These are phyloP conservation scores for Canavalia gladiata DNA, from an alignment of 306 rosid species.

Conservation along the genomic window DNA sequence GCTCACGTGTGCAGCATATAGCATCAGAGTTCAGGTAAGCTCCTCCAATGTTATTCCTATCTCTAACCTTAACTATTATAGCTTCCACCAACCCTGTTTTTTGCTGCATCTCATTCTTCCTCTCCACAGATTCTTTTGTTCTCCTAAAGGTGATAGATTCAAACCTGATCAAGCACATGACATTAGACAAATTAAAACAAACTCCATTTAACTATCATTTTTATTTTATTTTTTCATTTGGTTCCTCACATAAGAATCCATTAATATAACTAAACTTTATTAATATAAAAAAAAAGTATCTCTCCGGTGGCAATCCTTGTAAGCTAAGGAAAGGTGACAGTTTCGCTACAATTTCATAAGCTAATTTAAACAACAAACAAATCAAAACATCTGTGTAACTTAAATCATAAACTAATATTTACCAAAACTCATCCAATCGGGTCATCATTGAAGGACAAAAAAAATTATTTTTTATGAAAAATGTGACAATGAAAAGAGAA, in stretches of 20 bases:
- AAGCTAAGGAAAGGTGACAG: slow-evolving; percentile 1
- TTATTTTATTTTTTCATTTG: no score
- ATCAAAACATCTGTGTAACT: background rate
- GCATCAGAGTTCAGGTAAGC: slow-evolving; percentile 70
- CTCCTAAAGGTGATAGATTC: slow-evolving; percentile 72
- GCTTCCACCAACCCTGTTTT: slow-evolving; percentile 81
- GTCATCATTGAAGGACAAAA: slow-evolving; percentile 1
- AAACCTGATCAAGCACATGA: slow-evolving; percentile 60
- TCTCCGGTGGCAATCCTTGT: background rate
- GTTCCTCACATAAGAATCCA: slow-evolving; percentile 9
- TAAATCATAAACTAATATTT: slow-evolving; percentile 4
- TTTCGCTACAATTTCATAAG: slow-evolving; percentile 26
- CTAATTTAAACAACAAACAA: slow-evolving; percentile 7
- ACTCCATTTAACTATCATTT: slow-evolving; percentile 19
- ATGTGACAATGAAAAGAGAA: slow-evolving; percentile 17
- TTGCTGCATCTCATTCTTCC: slow-evolving; percentile 74
- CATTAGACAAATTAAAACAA: slow-evolving; percentile 42
- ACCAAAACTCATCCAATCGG: slow-evolving; percentile 37
- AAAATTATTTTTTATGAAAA: slow-evolving; percentile 15
- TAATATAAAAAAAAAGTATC: background rate
- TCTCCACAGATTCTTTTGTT: slow-evolving; percentile 64
- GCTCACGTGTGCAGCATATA: slow-evolving; percentile 79
- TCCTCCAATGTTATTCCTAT: slow-evolving; percentile 73
- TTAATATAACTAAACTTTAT: slow-evolving; percentile 21
- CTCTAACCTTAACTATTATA: slow-evolving; percentile 65